A percentile compares a stretch with the other conserved stretches of the same genome.
phyloP scores from a whole-genome alignment of 192 early-diverging fungal species.

The Diversispora epigaea region DNA sequence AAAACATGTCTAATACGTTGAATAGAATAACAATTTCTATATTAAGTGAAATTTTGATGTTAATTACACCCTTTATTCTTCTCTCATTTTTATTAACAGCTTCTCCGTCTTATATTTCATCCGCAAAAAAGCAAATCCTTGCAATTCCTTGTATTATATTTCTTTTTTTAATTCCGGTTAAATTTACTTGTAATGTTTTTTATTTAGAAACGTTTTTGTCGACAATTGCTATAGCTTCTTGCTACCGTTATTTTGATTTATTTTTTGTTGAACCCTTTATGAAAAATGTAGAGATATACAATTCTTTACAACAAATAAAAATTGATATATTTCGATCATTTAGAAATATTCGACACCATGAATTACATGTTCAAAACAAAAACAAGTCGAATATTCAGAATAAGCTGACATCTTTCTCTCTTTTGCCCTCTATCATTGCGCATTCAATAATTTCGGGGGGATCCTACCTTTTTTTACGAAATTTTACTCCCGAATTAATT shows the following conservation, averaged over 20 bases:
- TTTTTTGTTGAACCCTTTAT: not conserved
- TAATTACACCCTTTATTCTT: not conserved
- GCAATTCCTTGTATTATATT: not conserved
- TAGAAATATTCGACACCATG: not conserved
- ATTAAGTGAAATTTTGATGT: not conserved
- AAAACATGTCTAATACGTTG: no score
- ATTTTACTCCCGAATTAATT: not conserved
- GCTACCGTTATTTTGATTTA: not conserved
- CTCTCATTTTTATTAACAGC: not conserved
- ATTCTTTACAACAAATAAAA: not conserved
- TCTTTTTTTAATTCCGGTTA: not conserved
- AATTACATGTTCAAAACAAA: not conserved
- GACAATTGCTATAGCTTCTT: not conserved
- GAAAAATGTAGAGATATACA: not conserved
- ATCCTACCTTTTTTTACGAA: not conserved
- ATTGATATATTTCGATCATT: not conserved
- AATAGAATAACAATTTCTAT: not conserved
- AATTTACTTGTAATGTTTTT: not conserved
- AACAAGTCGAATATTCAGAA: not conserved
- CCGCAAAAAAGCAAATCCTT: not conserved
- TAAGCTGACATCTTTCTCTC: not conserved
- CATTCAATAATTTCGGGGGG: not conserved
- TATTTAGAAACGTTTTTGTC: not conserved
- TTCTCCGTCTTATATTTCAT: not conserved
- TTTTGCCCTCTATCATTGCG: not conserved